Base-by-base conservation (phyloP, 768 basidiomycete genomes). In the Leccinum truebloodii region DNA sequence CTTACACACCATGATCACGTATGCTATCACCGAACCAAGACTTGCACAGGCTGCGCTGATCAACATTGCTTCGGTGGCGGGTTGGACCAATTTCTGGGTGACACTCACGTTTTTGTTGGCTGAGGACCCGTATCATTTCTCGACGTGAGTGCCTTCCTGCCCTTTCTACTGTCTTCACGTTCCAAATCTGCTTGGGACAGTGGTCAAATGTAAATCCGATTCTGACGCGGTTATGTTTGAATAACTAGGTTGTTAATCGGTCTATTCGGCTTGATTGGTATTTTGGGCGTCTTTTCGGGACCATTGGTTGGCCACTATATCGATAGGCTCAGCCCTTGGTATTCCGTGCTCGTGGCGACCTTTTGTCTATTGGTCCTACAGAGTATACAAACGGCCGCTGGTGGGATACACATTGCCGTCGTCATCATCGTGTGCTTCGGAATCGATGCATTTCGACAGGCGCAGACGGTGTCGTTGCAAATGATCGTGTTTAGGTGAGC, bases 81-180 rank as follows among this genome's bases (percentile, higher is more conserved):
- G 74, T 30, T 75, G 69, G 62, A 63, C 73, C 9, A 73, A 67
- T 46, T 76, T 77, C 59, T 76, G 77, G 78, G 77, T 78, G 6
- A 77, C 76, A 14, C 66, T 81, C 59, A 81, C 81, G 0, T 82
- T 82, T 65, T 69, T 82, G n/a, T 69, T 82, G n/a, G 71, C 70
- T 39, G 77, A 69, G 24, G 34, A 74, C 0, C 79, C 81, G 0
- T 82, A 80, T 60, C 48, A 73, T 63, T 79, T 73, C 64, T 71
- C 71, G 37, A 74, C 71, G 73, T 72, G 20, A 2, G 71, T 73
- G 4, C n/a, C 16, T 26, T 24, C 35, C 16, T 24, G 1, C 9
- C n/a, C 1, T 18, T 30, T 12, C n/a, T 41, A 8, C 39, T 8
- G 28, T 56, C 12, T 44, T 56, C 14, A 32, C 39, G 1, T 4